Conservation (phyloP, 805 yeast genomes). For the Candida tibetensis region DNA sequence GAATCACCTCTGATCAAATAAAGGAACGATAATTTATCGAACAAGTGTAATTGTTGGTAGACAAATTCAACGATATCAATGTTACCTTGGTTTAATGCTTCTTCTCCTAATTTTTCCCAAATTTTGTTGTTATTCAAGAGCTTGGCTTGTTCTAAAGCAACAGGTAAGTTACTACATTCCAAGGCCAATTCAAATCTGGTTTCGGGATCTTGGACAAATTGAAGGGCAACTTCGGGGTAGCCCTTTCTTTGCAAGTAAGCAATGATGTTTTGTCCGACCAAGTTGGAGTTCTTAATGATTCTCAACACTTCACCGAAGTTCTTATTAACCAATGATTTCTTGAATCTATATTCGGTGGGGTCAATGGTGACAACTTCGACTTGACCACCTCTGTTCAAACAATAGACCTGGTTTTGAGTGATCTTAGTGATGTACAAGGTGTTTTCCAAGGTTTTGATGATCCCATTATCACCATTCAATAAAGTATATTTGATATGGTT, state of each 20-base stretch:
- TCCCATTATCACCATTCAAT: slow-evolving; percentile 93
- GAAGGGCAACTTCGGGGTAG: slow-evolving; percentile 95
- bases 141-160: slow-evolving; percentile 87
- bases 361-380: slow-evolving; percentile 79
- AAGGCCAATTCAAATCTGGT: slow-evolving; percentile 93
- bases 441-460: slow-evolving; percentile 85
- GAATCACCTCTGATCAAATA: slow-evolving; percentile 82
- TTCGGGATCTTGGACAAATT: slow-evolving; percentile 94
- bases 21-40: slow-evolving; percentile 87
- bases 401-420: slow-evolving; percentile 66
- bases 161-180: slow-evolving; percentile 84
- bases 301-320: slow-evolving; percentile 90
- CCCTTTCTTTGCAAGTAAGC: slow-evolving; percentile 94
- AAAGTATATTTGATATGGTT: slow-evolving; percentile 93
- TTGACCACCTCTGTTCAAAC: slow-evolving; percentile 81
- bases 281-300: slow-evolving; percentile 79
- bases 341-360: slow-evolving; percentile 96
- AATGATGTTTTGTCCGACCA: slow-evolving; percentile 96
- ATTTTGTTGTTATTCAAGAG: slow-evolving; percentile 61
- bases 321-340: slow-evolving; percentile 84
- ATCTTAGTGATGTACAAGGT: slow-evolving; percentile 81
- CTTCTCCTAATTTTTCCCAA: slow-evolving; percentile 83
- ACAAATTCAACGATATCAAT: slow-evolving; percentile 79
- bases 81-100: slow-evolving; percentile 89
- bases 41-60: slow-evolving; percentile 79